Conservation (phyloP, 805 yeast species). For the Kazachstania kunashirensis region DNA sequence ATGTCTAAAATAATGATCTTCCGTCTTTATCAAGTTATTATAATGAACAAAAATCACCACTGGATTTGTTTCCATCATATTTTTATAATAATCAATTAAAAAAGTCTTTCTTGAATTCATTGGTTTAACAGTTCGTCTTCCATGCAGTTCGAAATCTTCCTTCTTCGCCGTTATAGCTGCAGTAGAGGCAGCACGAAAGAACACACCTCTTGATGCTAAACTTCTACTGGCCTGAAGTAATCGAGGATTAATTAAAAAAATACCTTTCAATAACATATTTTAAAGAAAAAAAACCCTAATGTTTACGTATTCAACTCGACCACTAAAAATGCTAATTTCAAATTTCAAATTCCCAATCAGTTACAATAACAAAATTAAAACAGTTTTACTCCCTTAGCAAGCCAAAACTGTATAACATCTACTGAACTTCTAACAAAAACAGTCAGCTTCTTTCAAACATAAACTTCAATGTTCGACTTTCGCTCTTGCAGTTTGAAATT, state of each 20-base stretch:
- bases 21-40: conserved; percentile 64
- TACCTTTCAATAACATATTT: background rate
- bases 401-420: no score
- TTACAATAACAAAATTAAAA: no score
- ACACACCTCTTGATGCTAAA: background rate
- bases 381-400: no score
- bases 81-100: conserved; percentile 68
- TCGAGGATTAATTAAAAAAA: background rate
- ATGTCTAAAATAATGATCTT: conserved; percentile 52
- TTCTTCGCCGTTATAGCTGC: conserved; percentile 4
- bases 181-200: background rate
- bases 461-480: no score
- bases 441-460: no score
- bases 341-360: no score
- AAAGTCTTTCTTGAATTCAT: conserved; percentile 73
- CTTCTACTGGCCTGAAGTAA: background rate
- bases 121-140: conserved; percentile 45
- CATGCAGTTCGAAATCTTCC: background rate
- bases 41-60: conserved; percentile 76
- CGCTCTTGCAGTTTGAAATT: no score
- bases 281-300: no score
- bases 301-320: no score
- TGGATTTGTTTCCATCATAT: conserved; percentile 55
- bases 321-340: no score
- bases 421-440: no score